A percentile compares a stretch with the other conserved stretches of the same genome.
These are phyloP conservation scores for Helminthosporium solani DNA, from an alignment of 2,329 filamentous ascomycete genomes.

Conservation along the genomic window DNA sequence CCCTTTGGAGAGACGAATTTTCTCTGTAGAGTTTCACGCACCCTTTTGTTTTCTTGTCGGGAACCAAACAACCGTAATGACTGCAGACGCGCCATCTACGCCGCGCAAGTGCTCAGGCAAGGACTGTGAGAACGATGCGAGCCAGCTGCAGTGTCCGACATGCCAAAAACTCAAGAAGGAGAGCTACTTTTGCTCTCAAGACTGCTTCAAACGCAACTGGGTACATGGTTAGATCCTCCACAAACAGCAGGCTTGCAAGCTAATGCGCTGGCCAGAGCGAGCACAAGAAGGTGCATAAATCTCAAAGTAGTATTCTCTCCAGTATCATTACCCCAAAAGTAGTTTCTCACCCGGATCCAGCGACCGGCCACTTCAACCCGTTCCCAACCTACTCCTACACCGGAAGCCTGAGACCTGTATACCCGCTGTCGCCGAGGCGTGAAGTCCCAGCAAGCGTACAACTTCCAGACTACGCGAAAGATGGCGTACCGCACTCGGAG, in stretches of 20 bases:
- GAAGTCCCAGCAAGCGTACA: slow-evolving; percentile 75
- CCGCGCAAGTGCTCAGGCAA: slow-evolving; percentile 75
- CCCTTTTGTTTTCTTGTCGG: too few species aligned
- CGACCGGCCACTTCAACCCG: slow-evolving; percentile 85
- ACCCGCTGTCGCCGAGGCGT: slow-evolving; percentile 49
- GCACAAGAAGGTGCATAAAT: slow-evolving; percentile 84
- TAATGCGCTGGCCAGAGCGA: slow-evolving; percentile 58
- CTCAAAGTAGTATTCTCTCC: slow-evolving; percentile 72
- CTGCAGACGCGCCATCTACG: slow-evolving; percentile 46
- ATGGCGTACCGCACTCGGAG: slow-evolving; percentile 72
- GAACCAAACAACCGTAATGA: too few species aligned
- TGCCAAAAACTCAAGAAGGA: slow-evolving; percentile 89
- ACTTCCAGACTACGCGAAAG: slow-evolving; percentile 82
- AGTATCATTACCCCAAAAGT: slow-evolving; percentile 74
- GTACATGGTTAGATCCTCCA: slow-evolving; percentile 54
- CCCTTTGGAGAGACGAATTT: too few species aligned
- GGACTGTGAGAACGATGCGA: slow-evolving; percentile 85
- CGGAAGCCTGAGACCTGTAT: slow-evolving; percentile 80
- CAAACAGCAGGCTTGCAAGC: slow-evolving; percentile 12
- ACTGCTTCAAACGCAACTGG: slow-evolving; percentile 99
- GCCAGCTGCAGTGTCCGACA: slow-evolving; percentile 86
- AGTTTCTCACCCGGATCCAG: slow-evolving; percentile 89
- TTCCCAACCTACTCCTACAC: slow-evolving; percentile 86
- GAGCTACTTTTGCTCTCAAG: slow-evolving; percentile 96
- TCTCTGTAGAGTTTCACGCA: too few species aligned